phyloP scores from a whole-genome alignment of 495 filamentous ascomycete species.

The Tuber borchii region DNA sequence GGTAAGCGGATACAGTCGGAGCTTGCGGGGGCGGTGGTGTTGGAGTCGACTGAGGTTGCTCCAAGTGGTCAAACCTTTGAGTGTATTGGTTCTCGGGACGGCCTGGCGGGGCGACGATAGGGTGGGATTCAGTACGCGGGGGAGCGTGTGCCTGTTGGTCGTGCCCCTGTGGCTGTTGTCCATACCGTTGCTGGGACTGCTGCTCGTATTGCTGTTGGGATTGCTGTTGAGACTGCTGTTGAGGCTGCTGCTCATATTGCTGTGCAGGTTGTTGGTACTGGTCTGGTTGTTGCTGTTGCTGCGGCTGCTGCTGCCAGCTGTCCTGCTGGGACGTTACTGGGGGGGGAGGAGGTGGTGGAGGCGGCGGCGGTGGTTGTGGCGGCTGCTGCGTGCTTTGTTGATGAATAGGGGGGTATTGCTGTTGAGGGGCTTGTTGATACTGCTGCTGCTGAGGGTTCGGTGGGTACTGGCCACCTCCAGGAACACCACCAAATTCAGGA shows the following conservation, averaged over 20 bases:
- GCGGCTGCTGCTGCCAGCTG: conserved; percentile 16
- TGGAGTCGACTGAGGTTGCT: conserved; percentile 12
- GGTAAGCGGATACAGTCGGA: conserved; percentile 18
- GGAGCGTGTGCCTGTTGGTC: background rate
- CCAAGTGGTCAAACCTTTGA: conserved; percentile 12
- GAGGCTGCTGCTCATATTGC: conserved; percentile 14
- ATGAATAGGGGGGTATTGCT: conserved; percentile 17
- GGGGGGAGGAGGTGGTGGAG: conserved; percentile 2
- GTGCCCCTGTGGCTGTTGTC: background rate
- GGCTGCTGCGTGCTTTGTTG: conserved; percentile 25
- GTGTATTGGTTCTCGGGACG: background rate
- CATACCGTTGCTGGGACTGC: background rate
- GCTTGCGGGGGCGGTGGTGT: conserved; percentile 13
- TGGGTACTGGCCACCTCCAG: conserved; percentile 14
- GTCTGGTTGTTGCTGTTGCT: conserved; percentile 14
- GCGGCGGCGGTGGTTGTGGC: background rate
- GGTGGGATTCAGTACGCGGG: background rate
- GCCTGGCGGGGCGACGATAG: background rate
- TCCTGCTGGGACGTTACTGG: conserved; percentile 16
- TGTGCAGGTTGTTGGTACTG: conserved; percentile 15
- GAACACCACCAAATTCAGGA: conserved; percentile 18
- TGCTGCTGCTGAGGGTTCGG: conserved; percentile 12
- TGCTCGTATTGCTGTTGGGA: conserved; percentile 22
- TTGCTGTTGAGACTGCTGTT: conserved; percentile 15
- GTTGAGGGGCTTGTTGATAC: conserved; percentile 19